phyloP scores from a whole-genome alignment of 129 eudicot genomes.

The Flaveria trinervia region DNA sequence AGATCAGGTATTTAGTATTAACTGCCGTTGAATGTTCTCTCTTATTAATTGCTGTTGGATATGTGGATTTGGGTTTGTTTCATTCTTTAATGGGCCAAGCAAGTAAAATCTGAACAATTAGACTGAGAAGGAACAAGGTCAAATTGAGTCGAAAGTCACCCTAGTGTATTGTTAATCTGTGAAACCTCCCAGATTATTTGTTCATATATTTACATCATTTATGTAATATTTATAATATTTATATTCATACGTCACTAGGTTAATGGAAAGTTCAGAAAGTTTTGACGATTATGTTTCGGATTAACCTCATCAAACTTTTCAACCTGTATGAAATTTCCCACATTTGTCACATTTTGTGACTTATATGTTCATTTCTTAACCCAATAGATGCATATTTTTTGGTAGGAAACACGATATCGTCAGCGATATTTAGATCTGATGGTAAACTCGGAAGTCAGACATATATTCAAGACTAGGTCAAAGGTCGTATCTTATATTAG shows the following conservation, averaged over 20 bases:
- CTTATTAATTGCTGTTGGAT: not conserved
- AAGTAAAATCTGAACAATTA: not conserved
- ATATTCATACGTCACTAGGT: not conserved
- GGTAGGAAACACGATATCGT: slow-evolving; percentile 92
- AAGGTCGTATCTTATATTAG: slow-evolving; percentile 63
- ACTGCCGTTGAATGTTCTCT: not conserved
- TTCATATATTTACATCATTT: not conserved
- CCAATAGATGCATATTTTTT: slow-evolving; percentile 9
- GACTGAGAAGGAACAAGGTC: not conserved
- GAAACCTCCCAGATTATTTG: not conserved
- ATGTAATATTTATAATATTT: not conserved
- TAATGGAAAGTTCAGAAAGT: not conserved
- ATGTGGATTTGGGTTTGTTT: not conserved
- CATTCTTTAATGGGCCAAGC: not conserved
- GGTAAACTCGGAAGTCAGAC: slow-evolving; percentile 74
- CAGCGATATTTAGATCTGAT: slow-evolving; percentile 89
- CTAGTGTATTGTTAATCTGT: not conserved
- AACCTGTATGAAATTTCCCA: not conserved
- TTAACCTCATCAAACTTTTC: not conserved
- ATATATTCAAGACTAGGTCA: slow-evolving; percentile 84
- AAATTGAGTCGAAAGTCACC: not conserved
- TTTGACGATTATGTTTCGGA: not conserved
- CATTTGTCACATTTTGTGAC: not conserved
- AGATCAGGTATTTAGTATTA: slow-evolving; percentile 64
- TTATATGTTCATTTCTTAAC: not conserved